Percentiles rank a stretch among this genome's conserved stretches.
These are phyloP conservation scores for Lentinula boryana DNA, from an alignment of 768 basidiomycete species.

Conservation along the genomic window DNA sequence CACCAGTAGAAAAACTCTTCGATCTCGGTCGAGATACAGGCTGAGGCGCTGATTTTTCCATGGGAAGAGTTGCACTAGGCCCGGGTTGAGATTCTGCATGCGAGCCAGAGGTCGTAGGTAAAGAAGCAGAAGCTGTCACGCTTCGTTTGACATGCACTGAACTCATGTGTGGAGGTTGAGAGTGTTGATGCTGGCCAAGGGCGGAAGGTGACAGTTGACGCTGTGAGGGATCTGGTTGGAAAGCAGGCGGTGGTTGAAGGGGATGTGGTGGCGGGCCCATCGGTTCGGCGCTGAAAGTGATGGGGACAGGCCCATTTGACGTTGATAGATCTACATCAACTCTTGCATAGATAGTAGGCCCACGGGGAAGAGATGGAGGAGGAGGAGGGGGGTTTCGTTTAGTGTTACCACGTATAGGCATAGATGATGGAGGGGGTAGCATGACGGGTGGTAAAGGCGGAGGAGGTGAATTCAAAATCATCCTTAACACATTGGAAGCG, in stretches of 20 bases:
- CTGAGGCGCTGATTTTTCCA: constrained; percentile 62
- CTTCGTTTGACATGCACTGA: neutral
- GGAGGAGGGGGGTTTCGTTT: constrained; percentile 7
- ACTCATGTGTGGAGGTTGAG: neutral
- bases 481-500: constrained; percentile 16
- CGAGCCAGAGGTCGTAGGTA: neutral
- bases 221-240: neutral
- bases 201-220: neutral
- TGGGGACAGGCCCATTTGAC: constrained; percentile 53
- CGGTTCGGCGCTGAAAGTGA: constrained; percentile 54
- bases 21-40: constrained; percentile 57
- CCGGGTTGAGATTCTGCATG: neutral
- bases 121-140: constrained; percentile 1
- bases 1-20: constrained; percentile 66
- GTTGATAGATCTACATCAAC: constrained; percentile 43
- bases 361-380: constrained; percentile 21
- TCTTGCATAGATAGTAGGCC: constrained; percentile 58
- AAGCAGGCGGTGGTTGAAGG: neutral
- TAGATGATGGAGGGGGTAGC: constrained; percentile 4
- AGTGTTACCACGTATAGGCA: constrained; percentile 2
- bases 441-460: neutral
- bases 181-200: neutral
- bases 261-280: constrained; percentile 15
- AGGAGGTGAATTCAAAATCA: constrained; percentile 18
- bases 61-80: constrained; percentile 30